phyloP scores from a whole-genome alignment of 192 early-diverging fungal genomes.

The Obelidium mucronatum region DNA sequence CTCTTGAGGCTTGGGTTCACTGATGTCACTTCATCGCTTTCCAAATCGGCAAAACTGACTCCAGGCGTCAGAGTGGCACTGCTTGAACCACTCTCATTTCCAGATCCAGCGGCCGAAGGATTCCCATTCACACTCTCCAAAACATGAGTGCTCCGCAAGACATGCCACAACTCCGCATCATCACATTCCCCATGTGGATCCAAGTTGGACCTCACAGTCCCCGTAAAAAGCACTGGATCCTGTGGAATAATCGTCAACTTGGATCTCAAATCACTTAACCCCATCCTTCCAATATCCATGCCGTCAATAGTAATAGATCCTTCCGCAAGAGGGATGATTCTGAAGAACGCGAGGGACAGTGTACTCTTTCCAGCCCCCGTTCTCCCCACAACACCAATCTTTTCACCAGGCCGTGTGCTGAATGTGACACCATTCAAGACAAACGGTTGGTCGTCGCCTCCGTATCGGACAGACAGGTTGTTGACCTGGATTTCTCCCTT shows the following conservation, averaged over 20 bases:
- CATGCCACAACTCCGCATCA: slow-evolving; percentile 70
- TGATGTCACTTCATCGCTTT: neutral
- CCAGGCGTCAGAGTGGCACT: slow-evolving; percentile 1
- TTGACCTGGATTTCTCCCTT: slow-evolving; percentile 64
- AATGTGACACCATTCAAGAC: slow-evolving; percentile 55
- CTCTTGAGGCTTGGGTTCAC: neutral
- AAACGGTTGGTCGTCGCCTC: slow-evolving; percentile 62
- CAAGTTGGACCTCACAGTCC: slow-evolving; percentile 82
- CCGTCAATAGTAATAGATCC: slow-evolving; percentile 71
- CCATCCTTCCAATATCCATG: slow-evolving; percentile 65
- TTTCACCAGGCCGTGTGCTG: slow-evolving; percentile 42
- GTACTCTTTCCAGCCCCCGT: slow-evolving; percentile 79
- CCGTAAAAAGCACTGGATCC: slow-evolving; percentile 66
- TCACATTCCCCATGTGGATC: slow-evolving; percentile 70
- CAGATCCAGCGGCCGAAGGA: neutral
- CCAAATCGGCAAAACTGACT: slow-evolving; percentile 3
- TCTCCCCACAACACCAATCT: slow-evolving; percentile 61
- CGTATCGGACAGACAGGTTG: slow-evolving; percentile 62
- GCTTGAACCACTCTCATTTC: slow-evolving; percentile 31
- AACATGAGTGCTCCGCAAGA: slow-evolving; percentile 64
- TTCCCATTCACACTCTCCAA: slow-evolving; percentile 33
- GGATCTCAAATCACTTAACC: slow-evolving; percentile 66
- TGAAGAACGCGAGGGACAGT: slow-evolving; percentile 57
- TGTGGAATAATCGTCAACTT: slow-evolving; percentile 88
- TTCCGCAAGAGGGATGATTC: slow-evolving; percentile 46